phyloP scores from a whole-genome alignment of 192 early-diverging fungal species.

The Linnemannia exigua region DNA sequence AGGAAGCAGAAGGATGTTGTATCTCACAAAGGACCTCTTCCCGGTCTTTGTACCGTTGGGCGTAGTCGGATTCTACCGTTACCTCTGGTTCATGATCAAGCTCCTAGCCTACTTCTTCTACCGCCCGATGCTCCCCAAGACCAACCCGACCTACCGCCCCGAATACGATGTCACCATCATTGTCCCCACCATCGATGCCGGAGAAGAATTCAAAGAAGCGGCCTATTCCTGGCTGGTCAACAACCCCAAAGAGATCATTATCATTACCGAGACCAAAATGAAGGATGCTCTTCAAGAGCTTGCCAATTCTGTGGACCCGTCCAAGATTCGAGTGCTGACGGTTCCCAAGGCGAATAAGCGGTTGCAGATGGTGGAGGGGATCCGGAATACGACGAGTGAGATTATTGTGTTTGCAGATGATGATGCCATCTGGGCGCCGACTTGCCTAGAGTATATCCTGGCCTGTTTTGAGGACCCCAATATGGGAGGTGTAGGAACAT shows the following conservation, averaged over 20 bases:
- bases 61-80: constrained; percentile 80
- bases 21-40: constrained; percentile 76
- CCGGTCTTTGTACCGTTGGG: constrained; percentile 80
- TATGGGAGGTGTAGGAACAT: constrained; percentile 81
- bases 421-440: constrained; percentile 78
- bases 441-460: constrained; percentile 73
- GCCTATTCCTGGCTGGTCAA: constrained; percentile 72
- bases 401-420: constrained; percentile 81
- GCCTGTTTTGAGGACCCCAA: constrained; percentile 80
- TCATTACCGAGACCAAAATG: constrained; percentile 74
- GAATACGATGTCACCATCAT: constrained; percentile 78
- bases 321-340: constrained; percentile 66
- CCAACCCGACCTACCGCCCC: constrained; percentile 68
- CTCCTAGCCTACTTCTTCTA: constrained; percentile 74
- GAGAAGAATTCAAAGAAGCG: constrained; percentile 79
- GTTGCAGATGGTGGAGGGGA: constrained; percentile 78
- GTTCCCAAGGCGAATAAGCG: constrained; percentile 74
- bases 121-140: constrained; percentile 68
- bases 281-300: constrained; percentile 65
- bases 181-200: constrained; percentile 84
- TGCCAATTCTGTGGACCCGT: constrained; percentile 71
- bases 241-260: constrained; percentile 79
- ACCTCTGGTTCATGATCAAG: constrained; percentile 78
- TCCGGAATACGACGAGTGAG: constrained; percentile 72
- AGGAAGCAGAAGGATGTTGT: constrained; percentile 64